Conservation (phyloP, 2,329 filamentous ascomycete species). For the Polychaeton citri region DNA sequence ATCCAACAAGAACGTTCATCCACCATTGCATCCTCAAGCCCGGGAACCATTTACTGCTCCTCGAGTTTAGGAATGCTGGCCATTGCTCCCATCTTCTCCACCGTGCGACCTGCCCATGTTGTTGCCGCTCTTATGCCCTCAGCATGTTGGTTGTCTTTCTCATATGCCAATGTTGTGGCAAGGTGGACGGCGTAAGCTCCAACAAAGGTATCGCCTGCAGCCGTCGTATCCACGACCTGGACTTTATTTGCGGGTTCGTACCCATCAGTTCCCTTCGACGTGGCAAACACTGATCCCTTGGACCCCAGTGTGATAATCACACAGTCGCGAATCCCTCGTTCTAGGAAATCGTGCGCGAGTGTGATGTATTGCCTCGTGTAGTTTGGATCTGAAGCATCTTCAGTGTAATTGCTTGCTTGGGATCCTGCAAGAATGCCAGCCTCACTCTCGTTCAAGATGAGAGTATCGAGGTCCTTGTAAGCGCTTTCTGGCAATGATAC, state of each 20-base stretch:
- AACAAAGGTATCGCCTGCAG: constrained; percentile 87
- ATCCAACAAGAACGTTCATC: too few relatives aligned
- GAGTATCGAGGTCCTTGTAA: constrained; percentile 56
- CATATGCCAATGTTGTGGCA: constrained; percentile 37
- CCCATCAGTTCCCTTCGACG: constrained; percentile 10
- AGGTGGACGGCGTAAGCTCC: constrained; percentile 70
- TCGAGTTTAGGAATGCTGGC: constrained; percentile 53
- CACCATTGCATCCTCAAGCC: too few relatives aligned
- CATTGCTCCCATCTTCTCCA: constrained; percentile 52
- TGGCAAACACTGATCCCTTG: constrained; percentile 21
- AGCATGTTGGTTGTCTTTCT: constrained; percentile 36
- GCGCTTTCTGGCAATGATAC: constrained; percentile 51
- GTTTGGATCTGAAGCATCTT: constrained; percentile 14
- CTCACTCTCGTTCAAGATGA: constrained; percentile 87
- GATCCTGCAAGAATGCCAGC: constrained; percentile 57
- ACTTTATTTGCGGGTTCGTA: constrained; percentile 48
- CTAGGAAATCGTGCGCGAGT: constrained; percentile 43
- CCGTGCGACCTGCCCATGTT: constrained; percentile 50
- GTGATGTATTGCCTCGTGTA: constrained; percentile 24
- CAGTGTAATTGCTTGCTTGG: constrained; percentile 5
- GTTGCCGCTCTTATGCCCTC: constrained; percentile 49
- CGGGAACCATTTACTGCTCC: constrained; percentile 26
- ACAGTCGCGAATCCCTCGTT: constrained; percentile 58
- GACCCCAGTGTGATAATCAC: constrained; percentile 74
- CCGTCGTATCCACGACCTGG: constrained; percentile 80